Percentiles rank a stretch among this genome's conserved stretches.
These are phyloP conservation scores for Lolium multiflorum DNA, from an alignment of 176 grass and related monocot genomes.

Conservation along the genomic window DNA sequence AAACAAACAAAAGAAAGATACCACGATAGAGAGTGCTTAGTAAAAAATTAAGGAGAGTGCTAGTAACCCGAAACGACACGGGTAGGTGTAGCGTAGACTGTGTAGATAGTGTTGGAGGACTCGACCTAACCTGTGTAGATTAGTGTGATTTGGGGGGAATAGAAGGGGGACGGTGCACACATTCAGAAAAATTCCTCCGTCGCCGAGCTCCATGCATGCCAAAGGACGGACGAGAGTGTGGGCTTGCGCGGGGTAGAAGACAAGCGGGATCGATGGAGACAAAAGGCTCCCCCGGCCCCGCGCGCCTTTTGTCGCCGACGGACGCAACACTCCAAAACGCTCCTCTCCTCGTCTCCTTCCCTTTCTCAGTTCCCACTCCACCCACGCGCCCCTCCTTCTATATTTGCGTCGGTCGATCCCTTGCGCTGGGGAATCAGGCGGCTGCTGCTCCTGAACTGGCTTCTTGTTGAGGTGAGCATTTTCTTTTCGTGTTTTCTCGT, in stretches of 20 bases:
- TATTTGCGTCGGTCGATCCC: neutral
- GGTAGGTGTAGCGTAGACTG: no score
- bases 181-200: neutral
- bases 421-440: neutral
- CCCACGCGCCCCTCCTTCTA: neutral
- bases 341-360: neutral
- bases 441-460: neutral
- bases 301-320: constrained; percentile 1
- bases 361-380: neutral
- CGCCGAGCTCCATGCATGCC: neutral
- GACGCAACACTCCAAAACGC: neutral
- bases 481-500: neutral
- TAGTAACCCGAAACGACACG: no score
- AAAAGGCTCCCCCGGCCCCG: neutral
- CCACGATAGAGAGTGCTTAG: no score
- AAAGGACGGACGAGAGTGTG: neutral
- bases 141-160: neutral
- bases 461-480: neutral
- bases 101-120: no score
- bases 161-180: neutral
- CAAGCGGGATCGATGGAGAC: neutral
- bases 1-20: no score
- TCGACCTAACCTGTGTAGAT: neutral
- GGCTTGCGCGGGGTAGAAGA: neutral
- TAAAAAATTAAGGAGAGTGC: no score